phyloP scores from a whole-genome alignment of 306 rosid species.

The Luffa aegyptiaca region DNA sequence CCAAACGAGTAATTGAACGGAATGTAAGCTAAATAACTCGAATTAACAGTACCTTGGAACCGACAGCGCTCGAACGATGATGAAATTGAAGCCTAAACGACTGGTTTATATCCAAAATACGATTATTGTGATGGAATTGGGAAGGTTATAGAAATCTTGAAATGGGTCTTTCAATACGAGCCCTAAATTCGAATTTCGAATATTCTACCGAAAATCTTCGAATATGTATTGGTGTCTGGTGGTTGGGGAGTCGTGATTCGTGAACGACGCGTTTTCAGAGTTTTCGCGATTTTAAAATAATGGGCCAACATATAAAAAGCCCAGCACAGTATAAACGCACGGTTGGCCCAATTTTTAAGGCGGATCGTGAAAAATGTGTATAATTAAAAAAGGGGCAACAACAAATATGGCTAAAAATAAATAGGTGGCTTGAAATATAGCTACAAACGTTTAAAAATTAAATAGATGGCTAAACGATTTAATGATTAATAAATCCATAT shows the following conservation, averaged over 20 bases:
- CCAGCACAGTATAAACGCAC: not conserved
- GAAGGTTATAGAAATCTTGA: not conserved
- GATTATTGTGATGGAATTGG: not conserved
- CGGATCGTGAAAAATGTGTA: not conserved
- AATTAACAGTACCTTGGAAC: not conserved
- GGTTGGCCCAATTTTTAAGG: not conserved
- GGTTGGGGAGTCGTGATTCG: not conserved
- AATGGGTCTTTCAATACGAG: not conserved
- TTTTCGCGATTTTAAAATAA: not conserved
- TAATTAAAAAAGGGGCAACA: no score
- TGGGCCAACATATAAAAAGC: not conserved
- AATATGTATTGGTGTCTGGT: not conserved
- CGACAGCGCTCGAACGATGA: not conserved
- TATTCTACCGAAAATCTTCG: not conserved
- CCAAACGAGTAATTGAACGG: not conserved
- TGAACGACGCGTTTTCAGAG: not conserved
- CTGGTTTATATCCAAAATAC: not conserved
- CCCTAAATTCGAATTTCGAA: conserved; percentile 13
- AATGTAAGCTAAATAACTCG: not conserved
- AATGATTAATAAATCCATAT: no score
- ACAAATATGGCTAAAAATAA: no score
- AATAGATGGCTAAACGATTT: no score
- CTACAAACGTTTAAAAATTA: no score
- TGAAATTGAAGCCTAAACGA: not conserved
- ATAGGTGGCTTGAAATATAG: no score